phyloP scores from a whole-genome alignment of 495 filamentous ascomycete species.

The Hypoxylon fragiforme region DNA sequence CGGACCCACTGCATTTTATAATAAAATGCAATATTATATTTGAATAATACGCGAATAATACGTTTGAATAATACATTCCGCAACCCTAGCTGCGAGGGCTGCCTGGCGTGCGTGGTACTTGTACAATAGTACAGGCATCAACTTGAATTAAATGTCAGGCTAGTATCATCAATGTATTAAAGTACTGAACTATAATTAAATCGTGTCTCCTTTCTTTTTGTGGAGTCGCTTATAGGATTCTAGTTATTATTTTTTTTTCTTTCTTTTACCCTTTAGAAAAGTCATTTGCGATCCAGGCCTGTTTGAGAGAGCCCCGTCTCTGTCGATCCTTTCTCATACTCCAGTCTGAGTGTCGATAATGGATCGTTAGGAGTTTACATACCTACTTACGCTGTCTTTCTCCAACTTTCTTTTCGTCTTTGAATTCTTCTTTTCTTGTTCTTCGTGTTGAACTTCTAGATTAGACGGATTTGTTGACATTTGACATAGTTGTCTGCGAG shows the following conservation, averaged over 20 bases:
- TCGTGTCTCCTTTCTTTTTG: conserved; percentile 32
- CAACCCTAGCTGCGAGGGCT: too few species aligned
- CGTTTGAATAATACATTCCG: too few species aligned
- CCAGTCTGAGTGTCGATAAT: conserved; percentile 17
- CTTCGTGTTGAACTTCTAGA: conserved; percentile 1
- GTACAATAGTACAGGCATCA: too few species aligned
- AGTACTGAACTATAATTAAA: background rate
- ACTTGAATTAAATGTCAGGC: background rate
- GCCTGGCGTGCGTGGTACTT: too few species aligned
- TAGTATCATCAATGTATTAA: background rate
- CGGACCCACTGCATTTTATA: too few species aligned
- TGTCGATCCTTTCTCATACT: conserved; percentile 30
- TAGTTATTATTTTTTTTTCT: too few species aligned
- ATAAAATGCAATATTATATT: too few species aligned
- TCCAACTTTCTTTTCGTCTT: conserved; percentile 12
- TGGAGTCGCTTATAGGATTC: conserved; percentile 1
- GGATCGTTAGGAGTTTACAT: conserved; percentile 8
- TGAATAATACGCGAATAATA: too few species aligned
- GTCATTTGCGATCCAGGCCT: conserved; percentile 22
- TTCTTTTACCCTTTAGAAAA: too few species aligned
- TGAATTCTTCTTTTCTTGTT: background rate
- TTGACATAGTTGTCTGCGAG: background rate
- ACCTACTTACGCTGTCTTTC: conserved; percentile 3
- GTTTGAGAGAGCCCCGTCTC: background rate
- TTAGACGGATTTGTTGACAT: background rate